Base-by-base conservation (phyloP, 345 rosid species). In the Bruguiera gymnorhiza region DNA sequence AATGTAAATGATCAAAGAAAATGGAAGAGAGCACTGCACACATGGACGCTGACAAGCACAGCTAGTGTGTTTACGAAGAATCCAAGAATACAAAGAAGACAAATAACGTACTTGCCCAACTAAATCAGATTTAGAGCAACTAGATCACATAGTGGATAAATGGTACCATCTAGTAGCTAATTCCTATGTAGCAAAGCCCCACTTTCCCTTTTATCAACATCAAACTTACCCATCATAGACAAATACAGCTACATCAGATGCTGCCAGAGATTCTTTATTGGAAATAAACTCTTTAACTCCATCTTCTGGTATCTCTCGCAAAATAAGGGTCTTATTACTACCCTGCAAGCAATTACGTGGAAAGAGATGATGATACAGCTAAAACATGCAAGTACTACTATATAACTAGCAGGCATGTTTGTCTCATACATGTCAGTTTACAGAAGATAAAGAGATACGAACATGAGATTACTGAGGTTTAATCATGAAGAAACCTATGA, bases 241-340 rank as follows among this genome's bases (percentile, higher is more conserved):
- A 83, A 91, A 83, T 64, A 87, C 84, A 65, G 90, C 89, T 50
- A 86, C 90, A 79, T 91, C 91, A 78, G 87, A 85, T 57, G 83
- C 77, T 30, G 96, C 87, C 78, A 89, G 74, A 67, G 84, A 75
- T 62, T 89, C 86, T 71, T 80, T 80, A 65, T 70, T 78, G 16
- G 85, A 78, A 20, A 87, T 69, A 62, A 87, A 27, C 67, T 84
- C 78, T 62, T 82, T 81, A 9, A 82, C 82, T 65, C 81, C 88
- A 58, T 82, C 92, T 80, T 87, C 96, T 60, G 96, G 86, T 73
- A 91, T 84, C 75, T 91, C 97, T 65, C 73, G 86, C 80, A 89
- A 74, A 71, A 86, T 78, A 63, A 89, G 89, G 20, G 91, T 87
- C 85, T 83, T 89, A 84, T 80, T 85, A 67, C 59, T 70, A 19